A percentile compares a stretch with the other conserved stretches of the same genome.
Evolutionary conservation across 2,329 filamentous ascomycete species (phyloP).

Genomic region (Fusarium musae): DNA sequence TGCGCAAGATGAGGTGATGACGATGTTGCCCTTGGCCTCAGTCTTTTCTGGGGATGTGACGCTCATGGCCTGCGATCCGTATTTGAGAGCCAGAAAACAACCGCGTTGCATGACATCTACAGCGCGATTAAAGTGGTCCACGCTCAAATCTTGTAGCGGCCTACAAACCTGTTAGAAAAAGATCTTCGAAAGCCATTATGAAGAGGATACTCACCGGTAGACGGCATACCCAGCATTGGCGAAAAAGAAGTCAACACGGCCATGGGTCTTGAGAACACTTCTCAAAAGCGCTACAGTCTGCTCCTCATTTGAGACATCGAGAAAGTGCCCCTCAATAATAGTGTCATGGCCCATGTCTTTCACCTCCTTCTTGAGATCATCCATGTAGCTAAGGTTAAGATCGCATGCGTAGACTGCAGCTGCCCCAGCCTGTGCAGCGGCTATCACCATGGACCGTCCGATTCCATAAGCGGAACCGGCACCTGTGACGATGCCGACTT

Average conservation of each 20-base stretch:
- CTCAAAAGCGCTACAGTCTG: background rate
- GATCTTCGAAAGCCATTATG: accelerated
- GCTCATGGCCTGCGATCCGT: slow-evolving; percentile 32
- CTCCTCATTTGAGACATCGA: background rate
- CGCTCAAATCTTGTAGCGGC: slow-evolving; percentile 1
- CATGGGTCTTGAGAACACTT: background rate
- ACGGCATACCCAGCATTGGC: slow-evolving; percentile 32
- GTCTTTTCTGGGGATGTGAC: slow-evolving; percentile 10
- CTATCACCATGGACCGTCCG: slow-evolving; percentile 39
- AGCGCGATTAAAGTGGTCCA: slow-evolving; percentile 4
- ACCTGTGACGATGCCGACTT: slow-evolving; percentile 44
- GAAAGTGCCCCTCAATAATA: background rate
- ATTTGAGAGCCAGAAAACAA: slow-evolving; percentile 31
- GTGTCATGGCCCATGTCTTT: background rate
- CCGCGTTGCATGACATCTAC: slow-evolving; percentile 26
- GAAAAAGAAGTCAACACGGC: slow-evolving; percentile 37
- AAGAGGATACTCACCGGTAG: slow-evolving; percentile 3
- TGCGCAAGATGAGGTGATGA: slow-evolving; percentile 29
- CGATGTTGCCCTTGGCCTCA: slow-evolving; percentile 20
- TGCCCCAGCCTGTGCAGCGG: slow-evolving; percentile 29
- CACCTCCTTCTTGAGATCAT: slow-evolving; percentile 2
- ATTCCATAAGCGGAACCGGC: slow-evolving; percentile 44
- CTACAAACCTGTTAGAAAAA: accelerated
- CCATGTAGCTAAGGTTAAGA: slow-evolving; percentile 17
- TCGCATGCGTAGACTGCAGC: slow-evolving; percentile 35